Percentiles rank a stretch among this genome's conserved stretches.
Evolutionary conservation across 257 asterid genomes (phyloP).

Genomic region (Solanum piurae): DNA sequence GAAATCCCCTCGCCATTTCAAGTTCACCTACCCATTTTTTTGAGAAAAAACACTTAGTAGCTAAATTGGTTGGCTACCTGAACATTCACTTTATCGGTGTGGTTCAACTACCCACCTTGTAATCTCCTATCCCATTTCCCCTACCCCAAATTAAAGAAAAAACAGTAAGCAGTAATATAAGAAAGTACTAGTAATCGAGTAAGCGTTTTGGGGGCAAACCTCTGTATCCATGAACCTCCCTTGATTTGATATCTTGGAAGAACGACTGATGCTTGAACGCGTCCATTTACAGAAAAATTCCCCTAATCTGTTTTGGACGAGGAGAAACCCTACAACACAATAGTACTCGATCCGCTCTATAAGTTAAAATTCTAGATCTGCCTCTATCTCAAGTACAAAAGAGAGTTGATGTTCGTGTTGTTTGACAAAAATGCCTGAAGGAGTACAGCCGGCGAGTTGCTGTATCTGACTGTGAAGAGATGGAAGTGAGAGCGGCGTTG

Average conservation of each 20-base stretch:
- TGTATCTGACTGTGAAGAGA: not conserved
- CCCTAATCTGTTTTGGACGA: not conserved
- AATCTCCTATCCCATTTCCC: not conserved
- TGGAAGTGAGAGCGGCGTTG: not conserved
- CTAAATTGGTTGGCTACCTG: not conserved
- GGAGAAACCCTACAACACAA: not conserved
- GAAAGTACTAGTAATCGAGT: not conserved
- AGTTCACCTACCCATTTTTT: not conserved
- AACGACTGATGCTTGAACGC: slow-evolving; percentile 35
- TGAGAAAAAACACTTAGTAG: not conserved
- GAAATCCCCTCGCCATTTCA: not conserved
- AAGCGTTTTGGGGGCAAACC: slow-evolving; percentile 22
- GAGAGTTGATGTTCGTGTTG: not conserved
- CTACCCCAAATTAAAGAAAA: not conserved
- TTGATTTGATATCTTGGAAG: slow-evolving; percentile 56
- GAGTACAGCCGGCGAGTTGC: not conserved
- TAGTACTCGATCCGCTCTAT: not conserved
- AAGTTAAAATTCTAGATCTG: not conserved
- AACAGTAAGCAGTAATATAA: not conserved
- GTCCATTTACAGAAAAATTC: slow-evolving; percentile 20
- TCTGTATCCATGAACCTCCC: slow-evolving; percentile 81
- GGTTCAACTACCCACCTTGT: not conserved
- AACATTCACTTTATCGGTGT: not conserved
- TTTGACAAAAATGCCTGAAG: not conserved
- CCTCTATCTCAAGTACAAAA: not conserved